Percentiles rank a stretch among this genome's conserved stretches.
phyloP scores from a whole-genome alignment of 305 asterid species.

The Fraxinus albicans region DNA sequence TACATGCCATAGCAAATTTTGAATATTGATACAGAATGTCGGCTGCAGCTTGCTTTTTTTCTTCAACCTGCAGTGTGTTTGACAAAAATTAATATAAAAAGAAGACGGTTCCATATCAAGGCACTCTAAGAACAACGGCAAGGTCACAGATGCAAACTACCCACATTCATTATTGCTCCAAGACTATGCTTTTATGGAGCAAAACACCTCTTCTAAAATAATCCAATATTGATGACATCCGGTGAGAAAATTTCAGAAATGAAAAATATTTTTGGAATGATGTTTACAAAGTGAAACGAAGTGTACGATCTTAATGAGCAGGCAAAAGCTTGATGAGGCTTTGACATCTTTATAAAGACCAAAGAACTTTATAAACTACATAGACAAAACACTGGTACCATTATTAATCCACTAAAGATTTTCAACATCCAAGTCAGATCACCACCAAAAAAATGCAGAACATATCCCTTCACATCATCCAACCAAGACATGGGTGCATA shows the following conservation, averaged over 20 bases:
- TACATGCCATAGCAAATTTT: constrained; percentile 72
- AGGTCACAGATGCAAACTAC: not conserved
- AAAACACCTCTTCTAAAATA: not conserved
- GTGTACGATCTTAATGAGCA: not conserved
- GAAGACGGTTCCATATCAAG: not conserved
- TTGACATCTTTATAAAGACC: not conserved
- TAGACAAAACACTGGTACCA: not conserved
- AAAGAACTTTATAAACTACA: not conserved
- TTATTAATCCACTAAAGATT: not conserved
- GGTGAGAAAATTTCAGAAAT: not conserved
- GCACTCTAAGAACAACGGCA: not conserved
- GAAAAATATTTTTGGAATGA: not conserved
- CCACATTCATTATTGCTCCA: not conserved
- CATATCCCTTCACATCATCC: not conserved
- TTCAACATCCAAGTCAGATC: not conserved
- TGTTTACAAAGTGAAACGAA: not conserved
- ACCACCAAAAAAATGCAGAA: not conserved
- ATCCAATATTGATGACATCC: not conserved
- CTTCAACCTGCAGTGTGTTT: constrained; percentile 51
- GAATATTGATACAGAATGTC: constrained; percentile 85
- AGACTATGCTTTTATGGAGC: not conserved
- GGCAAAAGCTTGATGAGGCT: not conserved
- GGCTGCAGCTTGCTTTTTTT: constrained; percentile 94
- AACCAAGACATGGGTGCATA: not conserved
- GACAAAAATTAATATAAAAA: not conserved